Evolutionary conservation across 768 basidiomycete species (phyloP), one percentile per base, ranked within the genome.

Genomic region (Termitomyces bulborhizus): DNA sequence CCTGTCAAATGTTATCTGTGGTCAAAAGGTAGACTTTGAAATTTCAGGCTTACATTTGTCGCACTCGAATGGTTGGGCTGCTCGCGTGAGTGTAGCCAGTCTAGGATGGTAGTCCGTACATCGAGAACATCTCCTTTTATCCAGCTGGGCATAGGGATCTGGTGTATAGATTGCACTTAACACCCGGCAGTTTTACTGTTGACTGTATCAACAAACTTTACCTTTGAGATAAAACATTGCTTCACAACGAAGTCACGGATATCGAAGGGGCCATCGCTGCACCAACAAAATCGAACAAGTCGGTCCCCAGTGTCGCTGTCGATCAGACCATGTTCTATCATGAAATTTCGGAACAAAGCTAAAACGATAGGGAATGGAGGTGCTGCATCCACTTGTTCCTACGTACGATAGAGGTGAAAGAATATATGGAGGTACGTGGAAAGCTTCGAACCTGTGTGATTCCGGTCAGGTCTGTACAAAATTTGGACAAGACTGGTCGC

Each of bases 391-490:
- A 98, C 89, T 72, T 91, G 86, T 12, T 75, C 78, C 93, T 97
- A 67, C 46, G 43, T 41, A 34, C 6, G 32, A 45, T 7, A 43
- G 47, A 31, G 15, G 18, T 58, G 56, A 32, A 26, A 43, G 51
- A 57, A 36, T 34, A 26, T 26, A 54, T 46, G 3, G 3, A 3
- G 18, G 26, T 44, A 44, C 5, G 18, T 42, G 6, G 4, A 41
- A 54, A 16, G 43, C 32, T 32, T 66, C 84, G 58, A 57, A 95
- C 95, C 77, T 99, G 96, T 2, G 85, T 86, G 55, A 99, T 94
- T 16, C 94, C 93, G 9, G 96, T 99, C 45, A 99, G 76, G 36
- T 81, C 70, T 18, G 78, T 92, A 68, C 96, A 98, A 67, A 97
- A 99, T 3, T 78, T 71, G 6, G 90, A 86, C 6, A 99, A 77